Evolutionary conservation across 345 rosid species (phyloP).

Genomic region (Eutrema heterophyllum): DNA sequence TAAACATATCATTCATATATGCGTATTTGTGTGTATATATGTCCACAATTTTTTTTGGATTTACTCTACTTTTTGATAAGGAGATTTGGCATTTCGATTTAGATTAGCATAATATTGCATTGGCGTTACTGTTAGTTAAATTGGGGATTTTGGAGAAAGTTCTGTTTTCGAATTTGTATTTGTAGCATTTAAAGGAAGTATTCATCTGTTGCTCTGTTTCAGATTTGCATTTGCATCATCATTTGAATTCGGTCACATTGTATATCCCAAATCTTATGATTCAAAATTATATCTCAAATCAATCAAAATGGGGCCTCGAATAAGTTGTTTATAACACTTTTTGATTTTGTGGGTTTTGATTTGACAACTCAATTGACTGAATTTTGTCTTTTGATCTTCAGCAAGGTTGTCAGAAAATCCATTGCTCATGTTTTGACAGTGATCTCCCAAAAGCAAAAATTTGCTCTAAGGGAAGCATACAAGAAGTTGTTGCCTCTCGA

Average conservation of each 20-base stretch:
- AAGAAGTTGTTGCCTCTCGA: conserved; percentile 87
- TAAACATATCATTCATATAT: neutral
- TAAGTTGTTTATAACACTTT: neutral
- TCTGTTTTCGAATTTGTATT: neutral
- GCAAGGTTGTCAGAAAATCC: conserved; percentile 86
- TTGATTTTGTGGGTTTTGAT: neutral
- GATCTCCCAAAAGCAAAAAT: conserved; percentile 80
- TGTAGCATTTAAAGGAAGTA: neutral
- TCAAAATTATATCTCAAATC: neutral
- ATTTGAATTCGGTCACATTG: neutral
- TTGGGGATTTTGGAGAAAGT: neutral
- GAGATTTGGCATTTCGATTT: neutral
- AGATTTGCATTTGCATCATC: neutral
- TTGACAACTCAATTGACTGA: neutral
- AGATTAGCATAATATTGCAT: neutral
- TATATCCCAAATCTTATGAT: neutral
- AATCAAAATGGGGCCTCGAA: neutral
- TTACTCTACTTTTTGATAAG: neutral
- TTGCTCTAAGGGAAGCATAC: conserved; percentile 70
- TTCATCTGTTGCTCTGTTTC: neutral
- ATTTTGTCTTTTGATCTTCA: conserved; percentile 18
- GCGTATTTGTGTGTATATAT: too few species aligned
- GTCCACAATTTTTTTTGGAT: neutral
- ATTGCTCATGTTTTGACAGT: conserved; percentile 92
- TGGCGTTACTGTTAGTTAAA: neutral